Evolutionary conservation across 306 rosid species (phyloP).

Genomic region (Lablab purpureus): DNA sequence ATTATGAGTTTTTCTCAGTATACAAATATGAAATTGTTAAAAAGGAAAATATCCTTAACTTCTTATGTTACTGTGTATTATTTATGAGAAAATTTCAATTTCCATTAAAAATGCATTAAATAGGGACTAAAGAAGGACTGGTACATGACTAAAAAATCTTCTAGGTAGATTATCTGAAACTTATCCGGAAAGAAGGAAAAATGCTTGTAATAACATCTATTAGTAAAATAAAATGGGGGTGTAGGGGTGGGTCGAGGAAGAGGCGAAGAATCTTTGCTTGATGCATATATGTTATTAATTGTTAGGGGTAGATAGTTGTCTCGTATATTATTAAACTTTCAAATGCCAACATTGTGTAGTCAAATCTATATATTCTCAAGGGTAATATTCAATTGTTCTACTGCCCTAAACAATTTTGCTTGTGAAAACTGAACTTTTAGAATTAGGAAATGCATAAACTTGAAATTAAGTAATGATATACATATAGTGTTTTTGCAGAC

Average conservation of each 20-base stretch:
- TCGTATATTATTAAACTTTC: background rate
- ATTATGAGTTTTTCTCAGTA: constrained; percentile 19
- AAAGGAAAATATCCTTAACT: constrained; percentile 15
- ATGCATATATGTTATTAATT: background rate
- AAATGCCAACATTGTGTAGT: background rate
- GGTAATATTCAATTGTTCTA: background rate
- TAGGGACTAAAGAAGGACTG: background rate
- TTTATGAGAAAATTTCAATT: constrained; percentile 17
- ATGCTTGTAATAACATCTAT: background rate
- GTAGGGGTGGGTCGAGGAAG: background rate
- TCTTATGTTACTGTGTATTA: constrained; percentile 5
- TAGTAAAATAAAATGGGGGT: background rate
- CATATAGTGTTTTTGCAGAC: constrained; percentile 53
- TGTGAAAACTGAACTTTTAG: constrained; percentile 20
- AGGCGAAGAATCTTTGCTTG: background rate
- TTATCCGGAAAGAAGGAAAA: background rate
- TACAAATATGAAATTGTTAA: constrained; percentile 17
- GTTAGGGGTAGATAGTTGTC: constrained; percentile 9
- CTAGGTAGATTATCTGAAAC: constrained; percentile 1
- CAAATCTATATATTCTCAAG: constrained; percentile 20
- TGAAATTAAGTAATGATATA: background rate
- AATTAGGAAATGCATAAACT: constrained; percentile 13
- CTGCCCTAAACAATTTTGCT: constrained; percentile 13
- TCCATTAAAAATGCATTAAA: constrained; percentile 8
- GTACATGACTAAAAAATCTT: constrained; percentile 11